Conservation (phyloP, 2,329 filamentous ascomycete genomes). For the Nothomitra cinnamomea region DNA sequence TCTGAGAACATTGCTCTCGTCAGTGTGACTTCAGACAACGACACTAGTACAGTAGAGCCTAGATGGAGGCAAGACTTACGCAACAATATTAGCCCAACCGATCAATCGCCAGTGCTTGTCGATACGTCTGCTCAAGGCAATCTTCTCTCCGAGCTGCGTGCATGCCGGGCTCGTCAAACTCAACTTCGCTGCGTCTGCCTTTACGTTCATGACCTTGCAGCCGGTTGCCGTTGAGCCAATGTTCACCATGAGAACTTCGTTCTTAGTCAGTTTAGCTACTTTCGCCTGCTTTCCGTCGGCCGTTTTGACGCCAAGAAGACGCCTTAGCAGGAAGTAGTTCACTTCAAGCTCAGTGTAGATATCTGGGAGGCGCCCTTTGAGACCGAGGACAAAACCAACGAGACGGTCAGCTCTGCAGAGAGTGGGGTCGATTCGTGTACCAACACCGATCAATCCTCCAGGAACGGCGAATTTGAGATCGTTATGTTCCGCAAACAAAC, state of each 20-base stretch:
- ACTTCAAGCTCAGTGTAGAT: slow-evolving; percentile 98
- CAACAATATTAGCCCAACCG: slow-evolving; percentile 68
- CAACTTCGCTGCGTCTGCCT: slow-evolving; percentile 93
- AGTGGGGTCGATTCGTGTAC: slow-evolving; percentile 91
- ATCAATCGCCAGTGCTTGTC: slow-evolving; percentile 98
- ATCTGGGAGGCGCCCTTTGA: slow-evolving; percentile 81
- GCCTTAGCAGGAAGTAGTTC: slow-evolving; percentile 95
- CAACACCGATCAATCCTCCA: slow-evolving; percentile 90
- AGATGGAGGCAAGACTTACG: slow-evolving; percentile 5
- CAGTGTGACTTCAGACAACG: background rate
- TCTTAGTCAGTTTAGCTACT: slow-evolving; percentile 95
- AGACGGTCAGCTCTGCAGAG: slow-evolving; percentile 98
- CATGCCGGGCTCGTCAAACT: slow-evolving; percentile 85
- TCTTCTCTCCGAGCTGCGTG: slow-evolving; percentile 96
- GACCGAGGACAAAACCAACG: slow-evolving; percentile 90
- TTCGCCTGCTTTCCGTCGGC: slow-evolving; percentile 98
- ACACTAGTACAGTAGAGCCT: background rate
- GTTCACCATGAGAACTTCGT: slow-evolving; percentile 99
- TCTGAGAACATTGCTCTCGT: background rate
- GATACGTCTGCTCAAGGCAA: slow-evolving; percentile 86
- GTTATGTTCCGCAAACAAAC: slow-evolving; percentile 94
- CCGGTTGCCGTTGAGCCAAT: slow-evolving; percentile 95
- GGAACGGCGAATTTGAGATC: slow-evolving; percentile 97
- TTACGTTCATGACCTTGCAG: slow-evolving; percentile 92
- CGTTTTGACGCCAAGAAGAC: slow-evolving; percentile 90